Conservation (phyloP, 345 rosid genomes). For the Arabidopsis suecica region DNA sequence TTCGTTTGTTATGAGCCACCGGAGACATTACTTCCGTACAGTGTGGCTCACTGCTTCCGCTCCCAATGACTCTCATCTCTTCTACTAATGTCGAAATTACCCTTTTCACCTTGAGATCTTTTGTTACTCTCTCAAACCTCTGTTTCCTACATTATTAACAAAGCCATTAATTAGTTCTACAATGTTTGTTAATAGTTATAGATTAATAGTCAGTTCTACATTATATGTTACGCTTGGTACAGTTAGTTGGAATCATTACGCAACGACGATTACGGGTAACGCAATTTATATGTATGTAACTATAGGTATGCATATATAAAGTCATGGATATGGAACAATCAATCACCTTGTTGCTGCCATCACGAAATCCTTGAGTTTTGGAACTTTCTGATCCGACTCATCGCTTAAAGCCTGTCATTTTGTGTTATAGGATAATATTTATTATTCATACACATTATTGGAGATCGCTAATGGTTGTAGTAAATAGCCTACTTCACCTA, state of each 20-base stretch:
- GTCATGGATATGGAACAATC: neutral
- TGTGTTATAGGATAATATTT: neutral
- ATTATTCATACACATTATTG: conserved; percentile 12
- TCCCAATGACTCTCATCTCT: conserved; percentile 76
- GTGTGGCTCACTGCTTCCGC: conserved; percentile 46
- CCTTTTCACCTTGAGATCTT: conserved; percentile 69
- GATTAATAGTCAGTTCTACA: neutral
- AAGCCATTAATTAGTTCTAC: neutral
- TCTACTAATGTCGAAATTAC: conserved; percentile 76
- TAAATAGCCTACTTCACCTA: conserved; percentile 21
- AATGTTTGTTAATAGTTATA: neutral
- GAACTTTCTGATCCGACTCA: conserved; percentile 56
- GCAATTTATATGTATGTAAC: neutral
- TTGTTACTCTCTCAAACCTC: conserved; percentile 76
- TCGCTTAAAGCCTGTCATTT: conserved; percentile 58
- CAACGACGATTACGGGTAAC: neutral
- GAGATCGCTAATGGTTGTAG: neutral
- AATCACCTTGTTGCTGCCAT: conserved; percentile 92
- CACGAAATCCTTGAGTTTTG: conserved; percentile 67
- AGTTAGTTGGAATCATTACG: neutral
- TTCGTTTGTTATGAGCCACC: conserved; percentile 66
- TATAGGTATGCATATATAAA: neutral
- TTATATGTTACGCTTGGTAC: too few relatives aligned
- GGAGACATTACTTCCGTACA: conserved; percentile 90
- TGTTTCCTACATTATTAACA: conserved; percentile 56